Evolutionary conservation across 192 early-diverging fungal species (phyloP), one percentile per base, ranked within the genome.

Genomic region (Backusella morwellensis): DNA sequence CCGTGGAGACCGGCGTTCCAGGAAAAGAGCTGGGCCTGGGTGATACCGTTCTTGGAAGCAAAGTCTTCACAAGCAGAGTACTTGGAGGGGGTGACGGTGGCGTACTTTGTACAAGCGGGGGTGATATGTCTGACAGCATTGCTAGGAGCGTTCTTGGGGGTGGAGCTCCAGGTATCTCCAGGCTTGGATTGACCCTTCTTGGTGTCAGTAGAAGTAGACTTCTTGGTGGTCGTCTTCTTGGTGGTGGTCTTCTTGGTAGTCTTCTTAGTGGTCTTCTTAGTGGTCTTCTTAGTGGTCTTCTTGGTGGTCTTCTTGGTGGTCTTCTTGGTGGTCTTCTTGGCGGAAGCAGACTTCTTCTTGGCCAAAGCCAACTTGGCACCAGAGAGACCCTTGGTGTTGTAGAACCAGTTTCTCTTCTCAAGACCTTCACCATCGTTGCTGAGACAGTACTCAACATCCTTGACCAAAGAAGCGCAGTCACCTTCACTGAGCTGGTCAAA

Each of bases 1-100:
- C 77, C 73, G 59, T 81, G 80, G 21, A 81, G 72, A 19, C 69
- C 76, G 11, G 68, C 66, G 77, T 81, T 81, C 76, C 76, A 81
- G 32, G 71, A 63, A 77, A 72, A 81, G 38, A 81, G 72, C 0
- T 81, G 41, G 54, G 54, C 56, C 8, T 68, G 14, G 5, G 26
- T 69, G 56, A 81, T 78, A 71, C 47, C 41, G 47, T 78, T 70
- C 9, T 50, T 42, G 35, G 54, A 21, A 34, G 74, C 38, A 35
- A 81, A 44, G 35, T 44, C 50, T n/a, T 19, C 42, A 52, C 80
- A 81, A 26, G 70, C 66, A 35, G 26, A 44, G 63, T 81, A 35
- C 6, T 17, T 15, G 26, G 73, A 26, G 5, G 47, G 47, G 12
- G 66, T 29, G 15, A 81, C 78, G 42, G 73, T 75, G n/a, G 52